phyloP scores from a whole-genome alignment of 176 grass and related monocot genomes.

The Poa pratensis region DNA sequence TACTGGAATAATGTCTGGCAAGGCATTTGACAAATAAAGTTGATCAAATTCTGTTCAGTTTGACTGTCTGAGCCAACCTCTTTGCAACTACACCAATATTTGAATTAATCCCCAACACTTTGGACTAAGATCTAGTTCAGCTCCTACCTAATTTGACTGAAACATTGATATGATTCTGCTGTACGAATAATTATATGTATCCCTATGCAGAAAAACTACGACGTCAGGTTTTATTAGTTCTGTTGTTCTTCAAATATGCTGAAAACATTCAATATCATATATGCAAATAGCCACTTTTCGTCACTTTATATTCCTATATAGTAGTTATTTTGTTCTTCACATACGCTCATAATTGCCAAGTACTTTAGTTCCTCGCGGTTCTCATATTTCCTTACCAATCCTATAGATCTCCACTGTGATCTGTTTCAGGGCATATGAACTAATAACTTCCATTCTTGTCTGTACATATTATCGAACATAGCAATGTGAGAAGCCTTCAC shows the following conservation, averaged over 20 bases:
- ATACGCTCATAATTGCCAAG: background rate
- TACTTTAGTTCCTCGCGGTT: conserved; percentile 18
- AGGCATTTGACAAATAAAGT: conserved; percentile 9
- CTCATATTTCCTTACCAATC: conserved; percentile 23
- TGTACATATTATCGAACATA: conserved; percentile 18
- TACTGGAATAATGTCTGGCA: conserved; percentile 9
- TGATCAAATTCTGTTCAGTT: background rate
- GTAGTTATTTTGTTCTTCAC: conserved; percentile 19
- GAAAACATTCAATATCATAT: background rate
- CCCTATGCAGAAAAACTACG: background rate
- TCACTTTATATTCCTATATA: too few species aligned
- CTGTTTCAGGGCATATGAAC: background rate
- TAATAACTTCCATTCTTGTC: conserved; percentile 7
- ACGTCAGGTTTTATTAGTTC: conserved; percentile 24
- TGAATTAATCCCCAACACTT: background rate
- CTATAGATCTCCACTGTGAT: conserved; percentile 1
- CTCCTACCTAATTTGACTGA: background rate
- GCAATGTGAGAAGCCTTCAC: conserved; percentile 19
- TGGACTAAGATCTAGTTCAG: background rate
- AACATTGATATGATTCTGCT: conserved; percentile 8
- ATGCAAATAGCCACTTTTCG: background rate
- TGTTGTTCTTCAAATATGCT: conserved; percentile 16
- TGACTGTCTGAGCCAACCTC: background rate
- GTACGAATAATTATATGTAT: background rate
- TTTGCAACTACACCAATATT: conserved; percentile 6